Base-by-base conservation (phyloP, 805 yeast genomes). In the Candida quercuum region DNA sequence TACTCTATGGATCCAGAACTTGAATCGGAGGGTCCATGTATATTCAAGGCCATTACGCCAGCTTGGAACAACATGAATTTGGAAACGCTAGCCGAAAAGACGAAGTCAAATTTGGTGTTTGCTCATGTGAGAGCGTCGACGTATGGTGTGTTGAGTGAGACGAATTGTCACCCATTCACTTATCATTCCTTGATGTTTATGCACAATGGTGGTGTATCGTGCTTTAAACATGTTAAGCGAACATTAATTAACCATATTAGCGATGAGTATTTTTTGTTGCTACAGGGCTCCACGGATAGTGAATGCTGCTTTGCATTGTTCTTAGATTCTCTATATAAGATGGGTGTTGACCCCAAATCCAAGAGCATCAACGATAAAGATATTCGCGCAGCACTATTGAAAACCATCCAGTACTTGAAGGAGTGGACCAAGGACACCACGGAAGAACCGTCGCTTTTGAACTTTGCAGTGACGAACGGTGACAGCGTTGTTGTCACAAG, bases 81-180 rank as follows among this genome's bases (percentile, higher is more conserved):
- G 39, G 91, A 86, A 41, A 76, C 88, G 26, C 65, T 93, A 22
- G 86, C 96, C 0, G 86, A 79, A 52, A 87, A 91, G 66, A 93
- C 99, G 3, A 78, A 84, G 55, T 81, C 95, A 1, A 69, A 72
- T 36, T 63, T 89, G 35, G 86, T 91, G 2, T 93, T 93, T 66
- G 99, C 95, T 3, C 99, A 93, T 60, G 97, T 93, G 2, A 63
- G 99, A 43, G 98, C 99, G 0, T 85, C 95, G 0, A 93, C 99
- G 0, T 86, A 94, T 45, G 99, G 99, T 33, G 94, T 86, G 1
- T 63, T 93, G 20, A 74, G 95, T 10, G 99, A 93, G 57, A 91
- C 97, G 0, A 93, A 93, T 60, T 93, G 99, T 61, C 99, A 93
- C 59, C 99, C 99, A 0, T 93, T 93, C 61, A 78, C 84, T 3